Percentiles rank a stretch among this genome's conserved stretches.
Evolutionary conservation across 73 alveolate species (phyloP).

Genomic region (Paramecium pentaurelia): DNA sequence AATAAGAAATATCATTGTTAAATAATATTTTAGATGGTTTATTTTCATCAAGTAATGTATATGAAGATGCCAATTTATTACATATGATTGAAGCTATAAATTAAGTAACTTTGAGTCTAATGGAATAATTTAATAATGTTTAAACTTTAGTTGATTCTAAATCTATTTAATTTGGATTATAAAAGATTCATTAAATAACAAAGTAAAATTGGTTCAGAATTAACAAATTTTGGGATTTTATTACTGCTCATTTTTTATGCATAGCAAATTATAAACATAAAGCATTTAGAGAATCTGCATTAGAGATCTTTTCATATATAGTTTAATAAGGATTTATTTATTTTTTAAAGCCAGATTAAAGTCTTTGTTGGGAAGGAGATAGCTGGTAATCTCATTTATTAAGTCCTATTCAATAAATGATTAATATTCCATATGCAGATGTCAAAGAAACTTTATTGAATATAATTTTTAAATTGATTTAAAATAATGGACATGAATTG

Average conservation of each 20-base stretch:
- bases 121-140: not conserved
- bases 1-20: not conserved
- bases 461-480: not conserved
- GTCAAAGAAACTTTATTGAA: conserved; percentile 39
- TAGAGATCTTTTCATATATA: not conserved
- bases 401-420: conserved; percentile 15
- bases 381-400: not conserved
- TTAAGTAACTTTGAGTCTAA: conserved; percentile 34
- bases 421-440: conserved; percentile 15
- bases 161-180: not conserved
- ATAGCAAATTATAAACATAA: not conserved
- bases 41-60: not conserved
- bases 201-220: conserved; percentile 20
- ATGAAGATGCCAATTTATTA: not conserved
- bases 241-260: conserved; percentile 11
- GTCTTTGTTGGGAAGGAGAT: not conserved
- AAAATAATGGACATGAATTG: conserved; percentile 46
- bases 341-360: not conserved
- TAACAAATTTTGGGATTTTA: conserved; percentile 19
- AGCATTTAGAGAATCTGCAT: conserved; percentile 13
- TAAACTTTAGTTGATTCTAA: not conserved
- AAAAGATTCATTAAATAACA: not conserved
- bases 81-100: conserved; percentile 29
- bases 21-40: not conserved
- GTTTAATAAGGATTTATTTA: not conserved